phyloP scores from a whole-genome alignment of 345 rosid species.

The Heritiera littoralis region DNA sequence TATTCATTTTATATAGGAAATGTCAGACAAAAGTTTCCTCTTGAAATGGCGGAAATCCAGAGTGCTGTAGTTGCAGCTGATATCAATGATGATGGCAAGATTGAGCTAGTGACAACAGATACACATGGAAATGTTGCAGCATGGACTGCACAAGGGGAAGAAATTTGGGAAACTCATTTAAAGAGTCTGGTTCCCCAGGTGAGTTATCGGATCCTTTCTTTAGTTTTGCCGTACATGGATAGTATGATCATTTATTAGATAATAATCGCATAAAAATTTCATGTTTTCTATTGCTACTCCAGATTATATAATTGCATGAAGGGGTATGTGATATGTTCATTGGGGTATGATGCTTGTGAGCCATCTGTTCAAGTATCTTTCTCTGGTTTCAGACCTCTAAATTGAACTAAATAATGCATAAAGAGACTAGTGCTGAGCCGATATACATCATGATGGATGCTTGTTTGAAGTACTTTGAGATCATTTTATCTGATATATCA shows the following conservation, averaged over 20 bases:
- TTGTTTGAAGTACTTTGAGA: slow-evolving; percentile 1
- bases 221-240: background rate
- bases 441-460: background rate
- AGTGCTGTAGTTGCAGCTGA: slow-evolving; percentile 96
- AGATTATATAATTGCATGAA: slow-evolving; percentile 2
- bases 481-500: background rate
- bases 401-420: background rate
- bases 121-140: slow-evolving; percentile 98
- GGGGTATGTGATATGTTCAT: slow-evolving; percentile 2
- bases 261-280: too few species aligned
- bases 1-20: slow-evolving; percentile 52
- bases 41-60: slow-evolving; percentile 99
- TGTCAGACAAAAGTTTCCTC: slow-evolving; percentile 82
- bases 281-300: background rate
- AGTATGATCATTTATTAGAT: background rate
- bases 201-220: slow-evolving; percentile 23
- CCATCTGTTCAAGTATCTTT: slow-evolving; percentile 9
- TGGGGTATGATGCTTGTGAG: background rate
- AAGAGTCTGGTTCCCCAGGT: slow-evolving; percentile 98
- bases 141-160: slow-evolving; percentile 91
- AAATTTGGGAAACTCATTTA: slow-evolving; percentile 84
- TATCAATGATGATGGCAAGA: slow-evolving; percentile 98
- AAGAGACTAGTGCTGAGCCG: background rate
- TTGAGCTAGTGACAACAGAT: slow-evolving; percentile 94
- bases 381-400: background rate